A percentile compares a stretch with the other conserved stretches of the same genome.
These are phyloP conservation scores for Tetrahymena malaccensis DNA, from an alignment of 73 alveolate genomes.

Conservation along the genomic window DNA sequence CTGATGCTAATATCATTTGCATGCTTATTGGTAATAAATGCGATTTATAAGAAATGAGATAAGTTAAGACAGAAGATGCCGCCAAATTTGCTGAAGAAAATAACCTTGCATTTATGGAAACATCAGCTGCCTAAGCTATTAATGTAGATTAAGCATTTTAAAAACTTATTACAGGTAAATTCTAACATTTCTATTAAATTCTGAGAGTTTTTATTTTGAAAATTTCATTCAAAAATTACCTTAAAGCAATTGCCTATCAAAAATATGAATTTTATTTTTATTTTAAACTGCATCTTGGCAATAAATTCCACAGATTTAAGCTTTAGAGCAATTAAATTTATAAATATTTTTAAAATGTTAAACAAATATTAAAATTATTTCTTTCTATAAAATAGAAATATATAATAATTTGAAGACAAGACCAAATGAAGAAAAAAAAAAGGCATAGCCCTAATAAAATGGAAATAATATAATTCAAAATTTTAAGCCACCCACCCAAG, in stretches of 20 bases:
- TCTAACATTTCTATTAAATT: not conserved
- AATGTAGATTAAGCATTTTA: conserved; percentile 59
- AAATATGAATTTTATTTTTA: too few species aligned
- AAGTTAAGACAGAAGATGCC: conserved; percentile 44
- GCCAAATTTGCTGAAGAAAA: conserved; percentile 44
- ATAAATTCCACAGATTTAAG: too few species aligned
- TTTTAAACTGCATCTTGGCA: too few species aligned
- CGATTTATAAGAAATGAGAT: conserved; percentile 47
- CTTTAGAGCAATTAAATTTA: not conserved
- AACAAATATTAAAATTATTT: too few species aligned
- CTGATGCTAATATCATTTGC: conserved; percentile 41
- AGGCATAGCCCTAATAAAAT: not conserved
- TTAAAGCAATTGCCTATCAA: too few species aligned
- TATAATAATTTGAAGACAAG: not conserved
- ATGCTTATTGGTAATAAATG: conserved; percentile 51
- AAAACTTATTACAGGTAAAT: conserved; percentile 35
- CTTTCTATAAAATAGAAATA: not conserved
- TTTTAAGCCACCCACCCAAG: not conserved
- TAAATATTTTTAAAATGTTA: too few species aligned
- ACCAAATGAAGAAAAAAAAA: not conserved
- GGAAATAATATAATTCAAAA: not conserved
- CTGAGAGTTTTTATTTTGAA: not conserved
- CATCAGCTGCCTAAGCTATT: conserved; percentile 49
- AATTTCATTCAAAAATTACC: not conserved
- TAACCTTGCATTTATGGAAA: conserved; percentile 58